Evolutionary conservation across 495 filamentous ascomycete species (phyloP).

Genomic region (Talaromyces liani): DNA sequence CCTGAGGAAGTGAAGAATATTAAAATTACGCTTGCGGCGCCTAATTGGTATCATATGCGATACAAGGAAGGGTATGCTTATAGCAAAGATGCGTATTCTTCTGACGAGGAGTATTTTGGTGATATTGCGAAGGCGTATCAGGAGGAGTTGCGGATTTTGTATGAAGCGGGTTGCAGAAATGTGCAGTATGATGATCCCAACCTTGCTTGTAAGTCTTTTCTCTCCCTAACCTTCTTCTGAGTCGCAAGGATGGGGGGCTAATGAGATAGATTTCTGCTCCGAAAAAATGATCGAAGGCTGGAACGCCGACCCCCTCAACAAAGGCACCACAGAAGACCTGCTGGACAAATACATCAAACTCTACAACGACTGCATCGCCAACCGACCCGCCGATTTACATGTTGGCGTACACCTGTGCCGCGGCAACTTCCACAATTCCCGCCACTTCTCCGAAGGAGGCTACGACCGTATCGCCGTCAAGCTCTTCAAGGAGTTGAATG

Average conservation of each 20-base stretch:
- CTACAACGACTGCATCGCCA: constrained; percentile 66
- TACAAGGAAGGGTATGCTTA: constrained; percentile 66
- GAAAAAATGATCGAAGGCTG: constrained; percentile 66
- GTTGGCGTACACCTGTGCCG: constrained; percentile 73
- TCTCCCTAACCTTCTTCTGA: no score
- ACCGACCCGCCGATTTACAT: constrained; percentile 60
- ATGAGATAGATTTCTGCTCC: constrained; percentile 61
- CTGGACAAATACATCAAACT: constrained; percentile 68
- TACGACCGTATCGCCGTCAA: constrained; percentile 76
- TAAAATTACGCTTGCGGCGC: constrained; percentile 67
- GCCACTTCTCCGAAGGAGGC: constrained; percentile 74
- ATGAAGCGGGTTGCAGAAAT: constrained; percentile 61
- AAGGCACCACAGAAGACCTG: constrained; percentile 53
- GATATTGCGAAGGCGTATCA: constrained; percentile 71
- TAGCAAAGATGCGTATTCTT: constrained; percentile 54
- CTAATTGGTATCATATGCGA: constrained; percentile 68
- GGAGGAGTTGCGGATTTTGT: constrained; percentile 56
- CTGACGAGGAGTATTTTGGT: constrained; percentile 63
- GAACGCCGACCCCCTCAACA: constrained; percentile 47
- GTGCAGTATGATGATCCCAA: constrained; percentile 73
- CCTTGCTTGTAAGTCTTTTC: constrained; percentile 54
- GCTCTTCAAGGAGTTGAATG: constrained; percentile 68
- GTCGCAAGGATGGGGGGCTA: no score
- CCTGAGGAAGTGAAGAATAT: constrained; percentile 53
- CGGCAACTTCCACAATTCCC: constrained; percentile 69